These are phyloP conservation scores for Elongisporangium prolatum DNA, from an alignment of 352 stramenopile species.

Conservation along the genomic window DNA sequence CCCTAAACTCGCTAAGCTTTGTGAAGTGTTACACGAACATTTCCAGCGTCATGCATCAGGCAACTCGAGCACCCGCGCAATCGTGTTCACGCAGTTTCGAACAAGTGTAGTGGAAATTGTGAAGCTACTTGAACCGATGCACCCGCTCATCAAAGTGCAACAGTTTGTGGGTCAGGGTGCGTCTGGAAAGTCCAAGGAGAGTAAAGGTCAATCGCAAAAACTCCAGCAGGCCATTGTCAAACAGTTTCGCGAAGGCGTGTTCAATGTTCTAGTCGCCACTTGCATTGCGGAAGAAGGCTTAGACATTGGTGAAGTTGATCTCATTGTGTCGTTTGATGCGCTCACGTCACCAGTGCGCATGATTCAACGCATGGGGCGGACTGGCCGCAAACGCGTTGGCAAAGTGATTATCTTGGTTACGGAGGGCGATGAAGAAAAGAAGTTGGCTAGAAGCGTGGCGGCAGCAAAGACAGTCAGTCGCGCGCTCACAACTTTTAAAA, in stretches of 20 bases:
- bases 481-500: slow-evolving; percentile 86
- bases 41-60: slow-evolving; percentile 67
- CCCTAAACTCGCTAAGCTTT: slow-evolving; percentile 90
- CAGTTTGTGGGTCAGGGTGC: slow-evolving; percentile 93
- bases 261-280: slow-evolving; percentile 93
- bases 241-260: slow-evolving; percentile 82
- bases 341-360: slow-evolving; percentile 94
- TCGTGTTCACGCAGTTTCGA: slow-evolving; percentile 98
- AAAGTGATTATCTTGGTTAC: slow-evolving; percentile 86
- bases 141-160: slow-evolving; percentile 83
- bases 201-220: slow-evolving; percentile 92
- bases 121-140: slow-evolving; percentile 49
- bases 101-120: slow-evolving; percentile 95
- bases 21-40: slow-evolving; percentile 83
- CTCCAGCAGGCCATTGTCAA: slow-evolving; percentile 94
- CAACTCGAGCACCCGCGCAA: slow-evolving; percentile 88
- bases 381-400: slow-evolving; percentile 94
- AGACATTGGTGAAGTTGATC: slow-evolving; percentile 94
- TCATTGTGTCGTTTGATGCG: slow-evolving; percentile 93
- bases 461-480: slow-evolving; percentile 77
- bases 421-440: slow-evolving; percentile 88
- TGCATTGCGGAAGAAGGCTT: slow-evolving; percentile 96
- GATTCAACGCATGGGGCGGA: slow-evolving; percentile 95
- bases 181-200: slow-evolving; percentile 77
- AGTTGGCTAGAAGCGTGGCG: slow-evolving; percentile 70